Conservation (phyloP, 1,284 basidiomycete species). For the Pholiota adiposa region DNA sequence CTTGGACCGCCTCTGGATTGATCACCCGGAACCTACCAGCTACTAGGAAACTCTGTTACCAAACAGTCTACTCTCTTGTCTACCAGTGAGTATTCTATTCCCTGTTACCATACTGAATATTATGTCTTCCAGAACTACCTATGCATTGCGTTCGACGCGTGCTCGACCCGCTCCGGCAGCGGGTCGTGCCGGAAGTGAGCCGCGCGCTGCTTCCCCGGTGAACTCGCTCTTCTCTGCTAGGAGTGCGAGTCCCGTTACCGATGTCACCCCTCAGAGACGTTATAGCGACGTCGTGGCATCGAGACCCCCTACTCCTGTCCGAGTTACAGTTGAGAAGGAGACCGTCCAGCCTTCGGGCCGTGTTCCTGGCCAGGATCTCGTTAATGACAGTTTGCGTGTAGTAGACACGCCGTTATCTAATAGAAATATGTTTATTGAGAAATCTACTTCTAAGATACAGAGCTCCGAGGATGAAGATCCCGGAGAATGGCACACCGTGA, state of each 20-base stretch:
- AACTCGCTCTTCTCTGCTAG: not conserved
- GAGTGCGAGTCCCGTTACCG: not conserved
- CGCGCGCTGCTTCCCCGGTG: not conserved
- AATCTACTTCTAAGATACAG: not conserved
- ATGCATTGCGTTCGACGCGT: not conserved
- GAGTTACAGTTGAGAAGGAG: not conserved
- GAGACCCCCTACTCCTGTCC: constrained; percentile 13
- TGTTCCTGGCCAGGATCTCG: not conserved
- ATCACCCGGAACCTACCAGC: constrained; percentile 12
- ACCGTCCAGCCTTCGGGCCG: not conserved
- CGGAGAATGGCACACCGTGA: not conserved
- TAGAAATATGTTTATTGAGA: not conserved
- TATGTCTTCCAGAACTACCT: not conserved
- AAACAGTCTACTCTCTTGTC: not conserved
- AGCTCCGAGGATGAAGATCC: not conserved
- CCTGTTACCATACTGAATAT: not conserved
- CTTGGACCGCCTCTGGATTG: constrained; percentile 7
- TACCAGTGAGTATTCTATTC: not conserved
- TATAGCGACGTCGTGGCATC: constrained; percentile 14
- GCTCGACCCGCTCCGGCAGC: not conserved
- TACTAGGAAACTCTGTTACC: not conserved
- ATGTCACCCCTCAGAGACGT: not conserved
- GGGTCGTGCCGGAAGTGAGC: not conserved
- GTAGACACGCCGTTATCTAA: not conserved
- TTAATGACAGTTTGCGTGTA: not conserved